Evolutionary conservation across 2,329 filamentous ascomycete genomes (phyloP).

Genomic region (Exophiala alcalophila): DNA sequence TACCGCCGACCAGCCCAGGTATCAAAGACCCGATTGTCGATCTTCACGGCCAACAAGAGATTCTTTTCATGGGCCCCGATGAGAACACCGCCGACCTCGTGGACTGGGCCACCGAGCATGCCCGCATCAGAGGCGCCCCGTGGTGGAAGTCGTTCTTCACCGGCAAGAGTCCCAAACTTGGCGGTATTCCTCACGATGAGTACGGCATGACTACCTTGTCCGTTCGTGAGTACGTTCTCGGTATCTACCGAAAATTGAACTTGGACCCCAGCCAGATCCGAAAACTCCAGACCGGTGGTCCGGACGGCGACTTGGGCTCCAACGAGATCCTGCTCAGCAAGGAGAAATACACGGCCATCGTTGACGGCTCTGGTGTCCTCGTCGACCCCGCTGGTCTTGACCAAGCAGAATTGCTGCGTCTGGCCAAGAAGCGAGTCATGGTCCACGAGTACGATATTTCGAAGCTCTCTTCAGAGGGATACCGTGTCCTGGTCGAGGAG

Average conservation of each 20-base stretch:
- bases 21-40: slow-evolving; percentile 99
- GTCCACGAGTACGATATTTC: slow-evolving; percentile 79
- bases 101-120: slow-evolving; percentile 98
- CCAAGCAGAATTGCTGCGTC: slow-evolving; percentile 73
- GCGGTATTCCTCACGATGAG: slow-evolving; percentile 90
- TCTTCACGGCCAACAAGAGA: slow-evolving; percentile 90
- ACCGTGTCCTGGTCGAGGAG: slow-evolving; percentile 89
- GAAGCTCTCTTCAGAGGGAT: slow-evolving; percentile 84
- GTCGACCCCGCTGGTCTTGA: slow-evolving; percentile 89
- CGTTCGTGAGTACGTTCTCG: slow-evolving; percentile 91
- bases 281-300: slow-evolving; percentile 97
- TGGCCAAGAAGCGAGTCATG: slow-evolving; percentile 86
- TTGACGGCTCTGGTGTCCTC: slow-evolving; percentile 94
- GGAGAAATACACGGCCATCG: slow-evolving; percentile 91
- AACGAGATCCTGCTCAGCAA: slow-evolving; percentile 96
- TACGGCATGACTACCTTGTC: slow-evolving; percentile 99
- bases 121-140: slow-evolving; percentile 77
- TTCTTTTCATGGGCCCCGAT: slow-evolving; percentile 96
- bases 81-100: slow-evolving; percentile 98
- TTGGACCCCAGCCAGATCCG: slow-evolving; percentile 79
- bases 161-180: slow-evolving; percentile 92
- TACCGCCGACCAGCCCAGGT: slow-evolving; percentile 84
- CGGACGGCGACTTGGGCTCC: slow-evolving; percentile 92
- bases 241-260: slow-evolving; percentile 93
- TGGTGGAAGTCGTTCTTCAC: slow-evolving; percentile 99